A percentile compares a stretch with the other conserved stretches of the same genome.
Evolutionary conservation across 2,329 filamentous ascomycete species (phyloP).

Genomic region (Ophiostoma tasmaniense): DNA sequence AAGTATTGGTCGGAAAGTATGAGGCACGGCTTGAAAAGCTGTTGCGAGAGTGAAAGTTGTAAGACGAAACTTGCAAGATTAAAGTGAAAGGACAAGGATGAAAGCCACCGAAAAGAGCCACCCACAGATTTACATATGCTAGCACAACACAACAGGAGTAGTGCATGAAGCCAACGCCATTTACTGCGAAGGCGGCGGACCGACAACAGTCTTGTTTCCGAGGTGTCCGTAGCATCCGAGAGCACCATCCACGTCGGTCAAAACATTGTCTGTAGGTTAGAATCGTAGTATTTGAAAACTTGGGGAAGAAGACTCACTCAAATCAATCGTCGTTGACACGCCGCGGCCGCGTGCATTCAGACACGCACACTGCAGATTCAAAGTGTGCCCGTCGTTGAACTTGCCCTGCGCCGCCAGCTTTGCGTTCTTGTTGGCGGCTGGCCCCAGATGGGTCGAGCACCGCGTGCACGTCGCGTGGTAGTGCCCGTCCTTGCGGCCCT

Average conservation of each 20-base stretch:
- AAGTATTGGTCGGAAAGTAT: no score
- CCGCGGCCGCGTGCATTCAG: slow-evolving; percentile 12
- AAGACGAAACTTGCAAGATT: no score
- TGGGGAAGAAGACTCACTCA: slow-evolving; percentile 23
- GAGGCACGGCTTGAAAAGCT: no score
- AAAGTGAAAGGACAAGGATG: not conserved
- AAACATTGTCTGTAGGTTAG: slow-evolving; percentile 26
- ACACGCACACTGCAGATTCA: slow-evolving; percentile 24
- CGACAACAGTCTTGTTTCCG: slow-evolving; percentile 29
- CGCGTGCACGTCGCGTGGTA: slow-evolving; percentile 23
- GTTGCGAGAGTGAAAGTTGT: no score
- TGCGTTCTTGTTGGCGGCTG: not conserved
- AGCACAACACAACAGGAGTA: not conserved
- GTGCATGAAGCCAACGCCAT: not conserved
- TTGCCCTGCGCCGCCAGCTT: not conserved
- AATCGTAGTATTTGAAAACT: no score
- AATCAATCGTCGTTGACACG: slow-evolving; percentile 19
- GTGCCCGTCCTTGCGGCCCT: slow-evolving; percentile 21
- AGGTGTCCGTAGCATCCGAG: slow-evolving; percentile 31
- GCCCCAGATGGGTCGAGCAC: slow-evolving; percentile 17
- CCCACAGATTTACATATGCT: not conserved
- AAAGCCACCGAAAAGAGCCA: not conserved
- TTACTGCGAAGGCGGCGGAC: slow-evolving; percentile 3
- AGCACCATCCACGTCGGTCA: slow-evolving; percentile 32
- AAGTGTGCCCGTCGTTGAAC: slow-evolving; percentile 12